Percentiles rank a stretch among this genome's conserved stretches.
Conservation (phyloP, 352 stramenopile species). For the Blastocystis sp. region DNA sequence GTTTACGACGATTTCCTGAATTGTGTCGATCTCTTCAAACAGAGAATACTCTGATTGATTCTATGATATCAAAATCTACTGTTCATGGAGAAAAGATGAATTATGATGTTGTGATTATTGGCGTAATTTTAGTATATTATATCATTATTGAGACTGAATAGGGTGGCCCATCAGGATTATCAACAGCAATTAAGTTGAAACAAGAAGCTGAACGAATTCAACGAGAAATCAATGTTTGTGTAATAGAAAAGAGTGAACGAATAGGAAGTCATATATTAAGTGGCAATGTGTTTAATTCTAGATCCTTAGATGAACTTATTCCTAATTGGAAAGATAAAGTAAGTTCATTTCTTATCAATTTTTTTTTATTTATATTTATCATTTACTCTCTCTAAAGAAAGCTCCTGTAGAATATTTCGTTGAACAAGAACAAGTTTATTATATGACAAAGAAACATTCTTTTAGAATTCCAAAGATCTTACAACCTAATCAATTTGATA, state of each 20-base stretch:
- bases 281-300: constrained; percentile 93
- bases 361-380: too few species aligned
- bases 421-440: constrained; percentile 76
- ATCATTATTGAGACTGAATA: neutral
- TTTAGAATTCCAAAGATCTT: constrained; percentile 69
- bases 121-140: constrained; percentile 48
- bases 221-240: constrained; percentile 74
- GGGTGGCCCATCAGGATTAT: constrained; percentile 66
- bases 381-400: neutral
- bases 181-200: constrained; percentile 86
- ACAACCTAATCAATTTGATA: constrained; percentile 77
- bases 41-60: too few species aligned
- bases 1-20: too few species aligned
- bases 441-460: constrained; percentile 64
- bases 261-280: constrained; percentile 92
- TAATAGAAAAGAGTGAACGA: constrained; percentile 79
- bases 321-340: constrained; percentile 68
- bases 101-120: constrained; percentile 94
- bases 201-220: constrained; percentile 73
- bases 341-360: neutral
- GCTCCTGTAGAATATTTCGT: constrained; percentile 63
- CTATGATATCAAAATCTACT: too few species aligned
- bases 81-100: constrained; percentile 82
- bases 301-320: constrained; percentile 79
- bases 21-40: too few species aligned